Evolutionary conservation across 2,329 filamentous ascomycete species (phyloP).

Genomic region (Cadophora sp.): DNA sequence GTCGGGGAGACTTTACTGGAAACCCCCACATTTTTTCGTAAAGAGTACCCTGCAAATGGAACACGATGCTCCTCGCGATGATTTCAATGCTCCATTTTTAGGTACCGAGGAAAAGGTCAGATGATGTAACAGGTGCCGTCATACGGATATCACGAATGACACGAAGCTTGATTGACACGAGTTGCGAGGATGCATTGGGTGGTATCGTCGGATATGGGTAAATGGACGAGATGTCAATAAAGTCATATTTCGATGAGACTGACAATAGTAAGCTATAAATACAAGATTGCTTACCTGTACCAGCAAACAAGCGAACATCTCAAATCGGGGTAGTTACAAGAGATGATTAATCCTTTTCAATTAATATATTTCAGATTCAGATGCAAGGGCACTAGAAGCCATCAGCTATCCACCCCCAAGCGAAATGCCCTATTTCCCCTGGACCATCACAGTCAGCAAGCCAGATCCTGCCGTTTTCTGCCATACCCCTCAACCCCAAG

Average conservation of each 20-base stretch:
- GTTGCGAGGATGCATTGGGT: background rate
- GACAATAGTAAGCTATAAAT: slow-evolving; percentile 5
- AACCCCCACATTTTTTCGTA: slow-evolving; percentile 3
- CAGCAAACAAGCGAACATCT: background rate
- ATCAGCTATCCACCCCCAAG: slow-evolving; percentile 4
- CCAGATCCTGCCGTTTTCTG: slow-evolving; percentile 20
- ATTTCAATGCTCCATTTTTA: background rate
- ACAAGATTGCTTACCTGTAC: background rate
- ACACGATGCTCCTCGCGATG: background rate
- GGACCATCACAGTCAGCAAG: background rate
- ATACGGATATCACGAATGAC: background rate
- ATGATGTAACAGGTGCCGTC: slow-evolving; percentile 9
- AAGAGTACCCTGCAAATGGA: background rate
- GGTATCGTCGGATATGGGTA: background rate
- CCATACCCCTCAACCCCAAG: slow-evolving; percentile 10
- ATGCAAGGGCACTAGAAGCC: slow-evolving; percentile 8
- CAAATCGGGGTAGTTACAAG: background rate
- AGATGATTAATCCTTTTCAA: background rate
- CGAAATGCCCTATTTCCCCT: background rate
- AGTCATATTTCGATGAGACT: slow-evolving; percentile 16
- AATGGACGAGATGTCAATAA: slow-evolving; percentile 4
- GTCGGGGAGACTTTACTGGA: background rate
- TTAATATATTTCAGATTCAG: slow-evolving; percentile 3
- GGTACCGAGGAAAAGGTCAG: background rate
- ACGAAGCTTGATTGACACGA: slow-evolving; percentile 12